These are phyloP conservation scores for Macrolepiota fuliginosa DNA, from an alignment of 768 basidiomycete species.

Conservation along the genomic window DNA sequence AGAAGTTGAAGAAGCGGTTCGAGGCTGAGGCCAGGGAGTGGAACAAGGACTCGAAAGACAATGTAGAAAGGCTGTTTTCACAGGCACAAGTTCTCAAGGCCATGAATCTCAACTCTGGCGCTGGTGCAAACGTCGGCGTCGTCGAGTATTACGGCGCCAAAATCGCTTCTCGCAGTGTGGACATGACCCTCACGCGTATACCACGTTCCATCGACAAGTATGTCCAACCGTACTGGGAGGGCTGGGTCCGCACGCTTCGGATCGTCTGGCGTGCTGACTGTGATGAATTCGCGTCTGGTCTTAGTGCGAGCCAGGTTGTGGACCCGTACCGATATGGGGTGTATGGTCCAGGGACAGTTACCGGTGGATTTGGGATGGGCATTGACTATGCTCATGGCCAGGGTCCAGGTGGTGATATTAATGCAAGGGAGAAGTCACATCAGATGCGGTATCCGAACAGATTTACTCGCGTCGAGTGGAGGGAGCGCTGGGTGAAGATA, in stretches of 20 bases:
- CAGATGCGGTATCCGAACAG: not conserved
- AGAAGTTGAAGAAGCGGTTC: conserved; percentile 12
- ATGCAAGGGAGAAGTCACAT: not conserved
- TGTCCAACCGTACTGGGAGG: conserved; percentile 58
- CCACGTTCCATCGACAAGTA: conserved; percentile 28
- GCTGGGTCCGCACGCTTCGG: conserved; percentile 49
- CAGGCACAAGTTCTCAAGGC: conserved; percentile 11
- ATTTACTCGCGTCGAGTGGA: conserved; percentile 53
- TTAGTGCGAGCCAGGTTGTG: not conserved
- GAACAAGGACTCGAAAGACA: not conserved
- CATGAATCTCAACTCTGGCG: conserved; percentile 9
- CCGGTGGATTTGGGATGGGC: not conserved
- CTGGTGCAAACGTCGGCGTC: conserved; percentile 9
- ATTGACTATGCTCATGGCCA: conserved; percentile 1
- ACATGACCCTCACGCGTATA: conserved; percentile 13
- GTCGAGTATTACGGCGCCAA: conserved; percentile 4
- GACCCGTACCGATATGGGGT: conserved; percentile 4
- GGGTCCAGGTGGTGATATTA: not conserved
- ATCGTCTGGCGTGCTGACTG: conserved; percentile 26
- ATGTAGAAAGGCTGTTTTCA: not conserved
- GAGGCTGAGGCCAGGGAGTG: not conserved
- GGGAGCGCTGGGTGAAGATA: conserved; percentile 61
- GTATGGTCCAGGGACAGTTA: not conserved
- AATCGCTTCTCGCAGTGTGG: conserved; percentile 22
- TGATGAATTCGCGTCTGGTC: not conserved